Percentiles rank a stretch among this genome's conserved stretches.
phyloP scores from a whole-genome alignment of 192 early-diverging fungal species.

The Backusella westeae region DNA sequence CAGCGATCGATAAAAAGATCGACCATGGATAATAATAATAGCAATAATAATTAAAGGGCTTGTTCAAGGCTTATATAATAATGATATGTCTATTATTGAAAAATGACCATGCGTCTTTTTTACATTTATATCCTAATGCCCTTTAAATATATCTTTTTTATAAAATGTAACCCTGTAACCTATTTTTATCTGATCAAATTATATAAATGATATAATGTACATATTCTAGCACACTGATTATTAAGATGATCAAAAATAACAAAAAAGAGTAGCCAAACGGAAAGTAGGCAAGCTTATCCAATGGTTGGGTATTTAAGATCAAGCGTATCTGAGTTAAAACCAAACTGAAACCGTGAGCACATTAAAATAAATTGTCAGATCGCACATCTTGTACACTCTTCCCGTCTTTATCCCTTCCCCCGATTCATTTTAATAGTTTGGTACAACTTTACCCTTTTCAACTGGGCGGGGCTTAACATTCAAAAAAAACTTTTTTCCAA shows the following conservation, averaged over 20 bases:
- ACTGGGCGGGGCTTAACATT: neutral
- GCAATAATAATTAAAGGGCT: neutral
- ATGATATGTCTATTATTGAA: neutral
- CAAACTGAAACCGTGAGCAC: slow-evolving; percentile 12
- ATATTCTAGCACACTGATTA: neutral
- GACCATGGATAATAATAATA: neutral
- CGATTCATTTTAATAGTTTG: neutral
- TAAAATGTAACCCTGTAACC: neutral
- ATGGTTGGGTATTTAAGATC: neutral
- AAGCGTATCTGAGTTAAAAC: slow-evolving; percentile 10
- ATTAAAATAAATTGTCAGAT: slow-evolving; percentile 4
- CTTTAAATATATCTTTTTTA: neutral
- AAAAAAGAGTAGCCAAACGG: neutral
- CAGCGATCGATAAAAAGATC: neutral
- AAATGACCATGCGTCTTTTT: neutral
- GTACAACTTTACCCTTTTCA: neutral
- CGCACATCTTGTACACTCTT: neutral
- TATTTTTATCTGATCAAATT: slow-evolving; percentile 1
- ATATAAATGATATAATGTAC: neutral
- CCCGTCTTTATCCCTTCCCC: neutral
- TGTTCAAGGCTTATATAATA: too few relatives aligned
- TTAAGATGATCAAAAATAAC: neutral
- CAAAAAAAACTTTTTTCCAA: neutral
- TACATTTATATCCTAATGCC: neutral
- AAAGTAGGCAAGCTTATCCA: neutral